Conservation (phyloP, 176 grass and related monocot species). For the Pontederia crassipes region DNA sequence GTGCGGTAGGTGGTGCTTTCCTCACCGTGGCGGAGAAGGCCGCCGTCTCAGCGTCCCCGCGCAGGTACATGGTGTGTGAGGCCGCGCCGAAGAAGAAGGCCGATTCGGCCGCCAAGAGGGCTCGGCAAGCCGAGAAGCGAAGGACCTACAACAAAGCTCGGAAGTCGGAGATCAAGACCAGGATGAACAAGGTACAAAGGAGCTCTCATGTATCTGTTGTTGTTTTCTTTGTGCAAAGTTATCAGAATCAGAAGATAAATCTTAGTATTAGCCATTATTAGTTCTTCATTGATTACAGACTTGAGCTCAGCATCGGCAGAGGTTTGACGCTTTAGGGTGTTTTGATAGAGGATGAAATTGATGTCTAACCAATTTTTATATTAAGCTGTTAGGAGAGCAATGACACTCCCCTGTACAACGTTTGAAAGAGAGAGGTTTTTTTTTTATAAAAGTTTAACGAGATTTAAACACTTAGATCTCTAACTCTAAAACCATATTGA, state of each 20-base stretch:
- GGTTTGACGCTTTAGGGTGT: too few species aligned
- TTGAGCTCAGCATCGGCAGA: too few species aligned
- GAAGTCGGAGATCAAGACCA: constrained; percentile 69
- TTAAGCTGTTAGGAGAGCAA: too few species aligned
- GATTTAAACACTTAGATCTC: too few species aligned
- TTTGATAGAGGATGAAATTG: too few species aligned
- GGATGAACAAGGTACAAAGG: constrained; percentile 54
- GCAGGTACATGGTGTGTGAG: constrained; percentile 46
- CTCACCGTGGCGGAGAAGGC: constrained; percentile 11
- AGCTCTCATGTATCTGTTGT: background rate
- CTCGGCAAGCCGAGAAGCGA: constrained; percentile 49
- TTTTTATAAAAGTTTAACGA: too few species aligned
- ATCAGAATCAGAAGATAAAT: background rate
- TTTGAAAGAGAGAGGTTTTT: too few species aligned
- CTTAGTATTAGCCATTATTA: background rate
- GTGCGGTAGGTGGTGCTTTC: background rate
- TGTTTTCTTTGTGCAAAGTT: background rate
- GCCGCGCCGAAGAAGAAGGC: constrained; percentile 29
- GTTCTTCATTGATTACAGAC: too few species aligned
- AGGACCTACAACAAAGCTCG: constrained; percentile 53
- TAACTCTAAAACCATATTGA: too few species aligned
- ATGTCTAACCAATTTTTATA: too few species aligned
- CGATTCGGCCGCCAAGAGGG: constrained; percentile 59
- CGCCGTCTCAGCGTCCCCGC: background rate
- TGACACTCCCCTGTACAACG: too few species aligned